These are phyloP conservation scores for Sugiyamaella paludigena DNA, from an alignment of 1,139 yeast genomes.

Conservation along the genomic window DNA sequence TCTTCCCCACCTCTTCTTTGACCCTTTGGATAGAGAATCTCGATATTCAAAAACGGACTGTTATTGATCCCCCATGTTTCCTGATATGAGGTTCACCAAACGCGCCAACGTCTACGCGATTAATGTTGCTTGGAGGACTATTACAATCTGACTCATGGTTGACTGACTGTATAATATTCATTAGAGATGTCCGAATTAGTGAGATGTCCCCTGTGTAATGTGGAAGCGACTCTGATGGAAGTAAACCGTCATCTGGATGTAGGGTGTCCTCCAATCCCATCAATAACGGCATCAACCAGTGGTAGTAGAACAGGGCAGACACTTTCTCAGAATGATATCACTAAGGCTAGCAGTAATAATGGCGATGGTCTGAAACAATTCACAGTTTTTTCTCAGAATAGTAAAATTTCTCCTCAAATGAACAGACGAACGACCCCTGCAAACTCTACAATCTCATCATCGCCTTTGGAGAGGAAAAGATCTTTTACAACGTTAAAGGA, in stretches of 20 bases:
- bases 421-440: not conserved
- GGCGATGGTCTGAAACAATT: not conserved
- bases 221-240: constrained; percentile 31
- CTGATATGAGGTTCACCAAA: no score
- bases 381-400: not conserved
- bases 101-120: no score
- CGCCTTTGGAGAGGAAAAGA: constrained; percentile 1
- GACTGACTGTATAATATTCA: no score
- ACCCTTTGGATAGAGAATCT: no score
- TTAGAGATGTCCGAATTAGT: constrained; percentile 8
- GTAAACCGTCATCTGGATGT: constrained; percentile 41
- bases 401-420: not conserved
- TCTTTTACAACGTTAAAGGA: not conserved
- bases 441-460: not conserved
- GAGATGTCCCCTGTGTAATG: constrained; percentile 40
- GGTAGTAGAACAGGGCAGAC: no score
- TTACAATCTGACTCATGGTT: no score
- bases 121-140: no score
- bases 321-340: no score
- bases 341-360: not conserved
- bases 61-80: no score
- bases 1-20: no score
- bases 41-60: no score
- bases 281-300: no score
- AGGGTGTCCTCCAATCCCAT: constrained; percentile 37